Percentiles rank a stretch among this genome's conserved stretches.
phyloP scores from a whole-genome alignment of 306 rosid species.

The Myrica gale region DNA sequence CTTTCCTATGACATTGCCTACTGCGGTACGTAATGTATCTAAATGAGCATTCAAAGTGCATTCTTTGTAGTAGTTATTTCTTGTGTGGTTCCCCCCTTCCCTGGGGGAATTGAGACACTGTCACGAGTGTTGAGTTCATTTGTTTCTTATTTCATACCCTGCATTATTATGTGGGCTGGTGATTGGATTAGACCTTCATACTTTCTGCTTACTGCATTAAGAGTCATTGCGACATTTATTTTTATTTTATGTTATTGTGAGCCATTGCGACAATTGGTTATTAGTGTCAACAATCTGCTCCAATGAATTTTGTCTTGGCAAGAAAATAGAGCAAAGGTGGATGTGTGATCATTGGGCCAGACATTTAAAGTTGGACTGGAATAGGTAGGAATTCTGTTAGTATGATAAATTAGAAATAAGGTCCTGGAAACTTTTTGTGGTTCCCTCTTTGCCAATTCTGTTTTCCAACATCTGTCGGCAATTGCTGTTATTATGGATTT shows the following conservation, averaged over 20 bases:
- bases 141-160: neutral
- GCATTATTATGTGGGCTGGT: neutral
- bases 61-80: neutral
- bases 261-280: neutral
- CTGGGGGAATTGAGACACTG: too few species aligned
- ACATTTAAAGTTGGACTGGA: conserved; percentile 4
- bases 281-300: neutral
- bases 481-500: conserved; percentile 6
- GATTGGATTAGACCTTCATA: too few species aligned
- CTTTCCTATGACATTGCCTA: conserved; percentile 64
- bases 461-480: conserved; percentile 6
- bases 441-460: neutral
- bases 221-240: too few species aligned
- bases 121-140: neutral
- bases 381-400: neutral
- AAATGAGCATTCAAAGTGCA: conserved; percentile 8
- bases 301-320: neutral
- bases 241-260: neutral
- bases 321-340: neutral
- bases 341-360: conserved; percentile 14
- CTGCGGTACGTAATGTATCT: conserved; percentile 59
- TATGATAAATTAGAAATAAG: conserved; percentile 6
- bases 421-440: neutral
- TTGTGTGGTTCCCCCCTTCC: too few species aligned
- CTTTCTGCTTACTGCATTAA: too few species aligned